Conservation (phyloP, 202 grass and related monocot genomes). For the Eragrostis tef region DNA sequence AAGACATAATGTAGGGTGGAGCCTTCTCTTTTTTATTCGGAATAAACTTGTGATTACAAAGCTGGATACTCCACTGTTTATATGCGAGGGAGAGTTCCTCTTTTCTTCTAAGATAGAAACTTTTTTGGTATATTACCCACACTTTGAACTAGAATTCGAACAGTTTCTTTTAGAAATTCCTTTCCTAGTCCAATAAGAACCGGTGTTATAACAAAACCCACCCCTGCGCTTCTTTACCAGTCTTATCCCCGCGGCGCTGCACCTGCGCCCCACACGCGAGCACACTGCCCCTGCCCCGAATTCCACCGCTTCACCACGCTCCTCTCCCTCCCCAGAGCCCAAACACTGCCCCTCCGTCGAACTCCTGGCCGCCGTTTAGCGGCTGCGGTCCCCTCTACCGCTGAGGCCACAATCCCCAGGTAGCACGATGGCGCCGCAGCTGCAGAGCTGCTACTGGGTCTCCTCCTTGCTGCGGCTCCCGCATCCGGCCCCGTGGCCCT, state of each 20-base stretch:
- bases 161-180: no score
- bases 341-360: neutral
- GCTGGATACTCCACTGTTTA: no score
- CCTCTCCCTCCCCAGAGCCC: neutral
- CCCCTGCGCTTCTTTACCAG: neutral
- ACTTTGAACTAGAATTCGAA: no score
- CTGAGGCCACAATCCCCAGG: neutral
- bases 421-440: constrained; percentile 47
- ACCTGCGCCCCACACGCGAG: constrained; percentile 1
- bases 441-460: constrained; percentile 48
- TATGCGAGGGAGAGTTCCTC: no score
- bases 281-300: neutral
- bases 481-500: constrained; percentile 32
- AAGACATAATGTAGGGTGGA: no score
- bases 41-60: no score
- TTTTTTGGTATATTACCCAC: no score
- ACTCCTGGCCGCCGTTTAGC: neutral
- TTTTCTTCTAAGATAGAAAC: no score
- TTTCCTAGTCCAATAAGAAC: no score
- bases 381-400: neutral
- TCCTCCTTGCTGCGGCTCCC: constrained; percentile 44
- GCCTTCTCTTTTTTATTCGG: no score
- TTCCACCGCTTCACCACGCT: neutral
- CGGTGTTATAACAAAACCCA: no score
- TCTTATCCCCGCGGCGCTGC: constrained; percentile 39